Conservation (phyloP, 2,329 filamentous ascomycete species). For the Chrysosporium keratinophilum region DNA sequence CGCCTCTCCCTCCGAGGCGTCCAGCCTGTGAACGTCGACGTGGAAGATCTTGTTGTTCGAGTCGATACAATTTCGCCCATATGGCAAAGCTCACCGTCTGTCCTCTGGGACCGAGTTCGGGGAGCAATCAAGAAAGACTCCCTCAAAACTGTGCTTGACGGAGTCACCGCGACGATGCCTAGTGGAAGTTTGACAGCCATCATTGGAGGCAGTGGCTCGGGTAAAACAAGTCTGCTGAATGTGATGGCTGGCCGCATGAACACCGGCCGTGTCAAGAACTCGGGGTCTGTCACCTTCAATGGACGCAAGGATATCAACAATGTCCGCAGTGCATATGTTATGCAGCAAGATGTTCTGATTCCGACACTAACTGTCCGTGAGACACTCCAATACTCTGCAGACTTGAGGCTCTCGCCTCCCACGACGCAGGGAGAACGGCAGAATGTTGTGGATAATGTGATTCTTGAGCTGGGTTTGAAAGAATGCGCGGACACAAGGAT, state of each 20-base stretch:
- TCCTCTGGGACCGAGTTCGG: slow-evolving; percentile 26
- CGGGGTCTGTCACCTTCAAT: slow-evolving; percentile 54
- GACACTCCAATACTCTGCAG: slow-evolving; percentile 62
- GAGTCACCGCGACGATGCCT: slow-evolving; percentile 53
- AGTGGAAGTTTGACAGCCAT: slow-evolving; percentile 63
- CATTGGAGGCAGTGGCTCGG: slow-evolving; percentile 62
- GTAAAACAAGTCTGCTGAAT: slow-evolving; percentile 63
- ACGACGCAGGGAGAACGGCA: slow-evolving; percentile 50
- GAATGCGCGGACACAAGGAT: slow-evolving; percentile 67
- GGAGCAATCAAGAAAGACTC: slow-evolving; percentile 19
- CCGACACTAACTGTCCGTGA: slow-evolving; percentile 66
- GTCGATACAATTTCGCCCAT: slow-evolving; percentile 26
- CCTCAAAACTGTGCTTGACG: slow-evolving; percentile 47
- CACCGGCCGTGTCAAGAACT: slow-evolving; percentile 41
- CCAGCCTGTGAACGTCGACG: slow-evolving; percentile 31
- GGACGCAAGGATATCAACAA: slow-evolving; percentile 42
- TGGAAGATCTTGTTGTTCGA: slow-evolving; percentile 27
- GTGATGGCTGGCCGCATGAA: slow-evolving; percentile 59
- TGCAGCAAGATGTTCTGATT: slow-evolving; percentile 62
- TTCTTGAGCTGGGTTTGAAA: slow-evolving; percentile 63
- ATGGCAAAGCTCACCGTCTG: slow-evolving; percentile 26
- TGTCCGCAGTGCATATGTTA: slow-evolving; percentile 47
- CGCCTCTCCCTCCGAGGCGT: slow-evolving; percentile 35
- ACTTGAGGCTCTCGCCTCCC: slow-evolving; percentile 56
- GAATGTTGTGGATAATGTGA: slow-evolving; percentile 63